phyloP scores from a whole-genome alignment of 2,329 filamentous ascomycete genomes.

The Claviceps paspali region DNA sequence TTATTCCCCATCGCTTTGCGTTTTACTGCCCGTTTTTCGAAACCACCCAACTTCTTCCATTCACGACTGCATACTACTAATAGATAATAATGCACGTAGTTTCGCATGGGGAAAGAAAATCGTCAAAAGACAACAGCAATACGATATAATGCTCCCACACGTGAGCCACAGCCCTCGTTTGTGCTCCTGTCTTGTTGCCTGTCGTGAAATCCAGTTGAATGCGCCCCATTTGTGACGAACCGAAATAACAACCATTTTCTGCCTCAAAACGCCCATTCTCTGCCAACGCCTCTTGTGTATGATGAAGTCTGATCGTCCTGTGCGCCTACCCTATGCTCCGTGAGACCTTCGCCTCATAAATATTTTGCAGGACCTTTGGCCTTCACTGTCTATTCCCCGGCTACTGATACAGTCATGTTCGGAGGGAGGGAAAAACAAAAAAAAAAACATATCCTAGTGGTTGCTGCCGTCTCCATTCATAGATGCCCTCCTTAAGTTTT shows the following conservation, averaged over 20 bases:
- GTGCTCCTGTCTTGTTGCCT: not conserved
- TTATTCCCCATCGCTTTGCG: too few relatives aligned
- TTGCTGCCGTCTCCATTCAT: conserved; percentile 1
- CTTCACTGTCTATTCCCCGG: not conserved
- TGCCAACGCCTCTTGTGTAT: not conserved
- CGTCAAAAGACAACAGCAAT: too few relatives aligned
- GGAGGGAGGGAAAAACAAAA: not conserved
- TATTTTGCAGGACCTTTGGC: not conserved
- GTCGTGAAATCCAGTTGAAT: not conserved
- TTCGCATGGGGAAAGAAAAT: too few relatives aligned
- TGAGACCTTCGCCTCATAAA: not conserved
- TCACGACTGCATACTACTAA: too few relatives aligned
- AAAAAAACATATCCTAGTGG: not conserved
- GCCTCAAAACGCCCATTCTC: too few relatives aligned
- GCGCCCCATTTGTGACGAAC: not conserved
- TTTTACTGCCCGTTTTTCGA: too few relatives aligned
- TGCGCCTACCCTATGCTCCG: not conserved
- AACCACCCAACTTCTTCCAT: too few relatives aligned
- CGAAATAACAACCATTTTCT: not conserved
- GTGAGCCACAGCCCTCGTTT: not conserved
- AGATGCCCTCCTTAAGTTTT: conserved; percentile 29
- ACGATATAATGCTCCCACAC: too few relatives aligned
- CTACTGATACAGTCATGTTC: not conserved
- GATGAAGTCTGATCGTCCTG: not conserved
- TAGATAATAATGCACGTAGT: too few relatives aligned